Conservation (phyloP, 768 basidiomycete genomes). For the Amanita rubescens region DNA sequence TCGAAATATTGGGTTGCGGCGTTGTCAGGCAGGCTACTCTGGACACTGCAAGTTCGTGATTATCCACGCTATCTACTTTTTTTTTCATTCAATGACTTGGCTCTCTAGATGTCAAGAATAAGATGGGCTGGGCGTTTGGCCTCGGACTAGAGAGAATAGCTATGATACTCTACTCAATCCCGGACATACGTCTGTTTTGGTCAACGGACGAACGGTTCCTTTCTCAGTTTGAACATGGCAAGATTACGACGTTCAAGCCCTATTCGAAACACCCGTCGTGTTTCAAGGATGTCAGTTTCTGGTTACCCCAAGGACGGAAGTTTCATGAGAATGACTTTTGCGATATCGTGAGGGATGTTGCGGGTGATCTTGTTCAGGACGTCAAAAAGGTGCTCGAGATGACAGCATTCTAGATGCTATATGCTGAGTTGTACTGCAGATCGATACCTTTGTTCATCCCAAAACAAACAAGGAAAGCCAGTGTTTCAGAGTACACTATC, state of each 20-base stretch:
- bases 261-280: conserved; percentile 92
- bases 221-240: conserved; percentile 71
- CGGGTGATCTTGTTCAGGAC: conserved; percentile 88
- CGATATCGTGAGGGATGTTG: conserved; percentile 87
- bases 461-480: conserved; percentile 74
- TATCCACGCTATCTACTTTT: conserved; percentile 15
- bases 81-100: conserved; percentile 5
- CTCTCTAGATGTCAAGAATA: conserved; percentile 59
- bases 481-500: conserved; percentile 89
- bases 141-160: conserved; percentile 95
- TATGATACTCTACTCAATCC: conserved; percentile 95
- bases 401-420: neutral
- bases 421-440: conserved; percentile 37
- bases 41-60: conserved; percentile 69
- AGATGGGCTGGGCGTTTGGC: conserved; percentile 97
- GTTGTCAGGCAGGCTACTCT: conserved; percentile 87
- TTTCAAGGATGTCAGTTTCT: conserved; percentile 95
- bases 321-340: conserved; percentile 97
- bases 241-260: conserved; percentile 77
- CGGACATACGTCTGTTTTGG: conserved; percentile 99
- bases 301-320: conserved; percentile 50
- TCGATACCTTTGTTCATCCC: conserved; percentile 87
- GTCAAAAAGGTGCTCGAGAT: conserved; percentile 63
- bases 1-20: conserved; percentile 92
- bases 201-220: conserved; percentile 82